Evolutionary conservation across 805 yeast species (phyloP).

Genomic region (Saccharomyces paradoxus): DNA sequence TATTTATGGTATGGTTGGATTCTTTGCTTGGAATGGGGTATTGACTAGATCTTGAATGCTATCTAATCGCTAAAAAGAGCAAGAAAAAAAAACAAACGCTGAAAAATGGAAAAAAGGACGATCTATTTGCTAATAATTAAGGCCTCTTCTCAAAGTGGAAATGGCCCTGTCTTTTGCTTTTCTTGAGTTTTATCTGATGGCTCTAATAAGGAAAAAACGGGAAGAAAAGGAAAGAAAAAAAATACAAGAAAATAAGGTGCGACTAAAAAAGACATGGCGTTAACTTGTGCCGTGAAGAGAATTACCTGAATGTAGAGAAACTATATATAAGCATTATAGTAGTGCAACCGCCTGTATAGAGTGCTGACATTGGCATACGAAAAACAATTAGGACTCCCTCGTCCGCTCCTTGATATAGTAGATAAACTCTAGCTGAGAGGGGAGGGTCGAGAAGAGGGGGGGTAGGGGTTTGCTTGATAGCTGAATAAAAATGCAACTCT

Average conservation of each 20-base stretch:
- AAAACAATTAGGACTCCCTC: neutral
- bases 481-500: neutral
- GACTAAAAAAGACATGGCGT: neutral
- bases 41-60: neutral
- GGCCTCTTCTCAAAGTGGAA: neutral
- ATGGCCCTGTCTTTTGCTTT: neutral
- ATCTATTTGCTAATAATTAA: neutral
- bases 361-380: neutral
- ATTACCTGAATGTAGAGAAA: neutral
- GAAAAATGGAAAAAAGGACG: neutral
- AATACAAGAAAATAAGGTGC: neutral
- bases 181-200: neutral
- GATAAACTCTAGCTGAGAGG: neutral
- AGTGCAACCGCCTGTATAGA: neutral
- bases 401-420: neutral
- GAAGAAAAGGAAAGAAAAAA: neutral
- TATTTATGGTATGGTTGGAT: neutral
- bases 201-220: neutral
- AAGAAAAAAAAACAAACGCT: neutral
- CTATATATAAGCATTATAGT: neutral
- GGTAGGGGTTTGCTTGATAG: neutral
- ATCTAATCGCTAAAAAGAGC: neutral
- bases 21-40: neutral
- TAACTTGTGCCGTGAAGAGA: neutral
- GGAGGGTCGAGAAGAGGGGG: neutral